phyloP scores from a whole-genome alignment of 1,284 basidiomycete genomes.

The Austropuccinia psidii region DNA sequence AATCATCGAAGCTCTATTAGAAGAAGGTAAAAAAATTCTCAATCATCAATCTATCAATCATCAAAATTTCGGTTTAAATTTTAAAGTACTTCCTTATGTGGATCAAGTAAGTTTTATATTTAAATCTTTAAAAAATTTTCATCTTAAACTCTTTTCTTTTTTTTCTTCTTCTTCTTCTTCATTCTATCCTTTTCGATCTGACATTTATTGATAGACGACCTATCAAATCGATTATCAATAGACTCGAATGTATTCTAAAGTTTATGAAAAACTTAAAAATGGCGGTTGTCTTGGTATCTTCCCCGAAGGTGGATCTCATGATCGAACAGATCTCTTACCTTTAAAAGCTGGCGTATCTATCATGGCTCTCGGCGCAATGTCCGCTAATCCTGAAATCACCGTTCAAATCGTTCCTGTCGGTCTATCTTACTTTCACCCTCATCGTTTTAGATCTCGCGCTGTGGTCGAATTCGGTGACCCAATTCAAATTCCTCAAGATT shows the following conservation, averaged over 20 bases:
- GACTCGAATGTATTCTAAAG: conserved; percentile 86
- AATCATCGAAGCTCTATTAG: conserved; percentile 45
- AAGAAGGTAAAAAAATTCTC: conserved; percentile 37
- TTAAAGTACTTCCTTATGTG: conserved; percentile 29
- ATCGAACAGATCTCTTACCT: conserved; percentile 85
- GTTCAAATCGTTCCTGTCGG: conserved; percentile 93
- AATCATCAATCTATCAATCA: conserved; percentile 38
- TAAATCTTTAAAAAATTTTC: too few relatives aligned
- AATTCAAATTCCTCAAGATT: conserved; percentile 74
- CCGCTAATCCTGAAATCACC: conserved; percentile 70
- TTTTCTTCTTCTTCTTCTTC: neutral
- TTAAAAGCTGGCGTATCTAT: conserved; percentile 92
- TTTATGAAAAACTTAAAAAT: conserved; percentile 77
- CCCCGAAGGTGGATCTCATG: conserved; percentile 95
- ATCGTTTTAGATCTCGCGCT: conserved; percentile 86
- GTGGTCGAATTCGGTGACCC: conserved; percentile 95
- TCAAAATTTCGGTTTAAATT: conserved; percentile 8
- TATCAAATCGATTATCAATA: conserved; percentile 61
- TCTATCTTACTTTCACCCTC: conserved; percentile 88
- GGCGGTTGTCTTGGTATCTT: conserved; percentile 92
- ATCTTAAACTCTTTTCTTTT: neutral
- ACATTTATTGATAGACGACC: neutral
- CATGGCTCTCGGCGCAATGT: conserved; percentile 97
- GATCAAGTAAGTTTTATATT: conserved; percentile 22
- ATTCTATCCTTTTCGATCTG: neutral